Conservation (phyloP, 108 stramenopile genomes). For the Mayamaea pseudoterrestris region DNA sequence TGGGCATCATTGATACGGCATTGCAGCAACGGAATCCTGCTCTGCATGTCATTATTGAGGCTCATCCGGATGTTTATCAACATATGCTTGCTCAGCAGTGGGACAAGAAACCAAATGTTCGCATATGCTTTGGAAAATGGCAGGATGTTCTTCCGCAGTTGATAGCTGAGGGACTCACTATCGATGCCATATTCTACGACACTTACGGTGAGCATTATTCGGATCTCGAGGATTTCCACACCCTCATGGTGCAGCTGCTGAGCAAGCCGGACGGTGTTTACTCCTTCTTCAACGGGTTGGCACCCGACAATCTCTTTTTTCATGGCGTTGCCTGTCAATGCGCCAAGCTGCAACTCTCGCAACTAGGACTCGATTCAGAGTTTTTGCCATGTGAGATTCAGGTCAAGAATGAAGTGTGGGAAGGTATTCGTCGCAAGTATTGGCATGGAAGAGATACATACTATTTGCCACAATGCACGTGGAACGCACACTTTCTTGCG, state of each 20-base stretch:
- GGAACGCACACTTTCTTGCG: slow-evolving; percentile 26
- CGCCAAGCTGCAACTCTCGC: slow-evolving; percentile 61
- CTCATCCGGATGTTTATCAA: slow-evolving; percentile 79
- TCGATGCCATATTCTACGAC: slow-evolving; percentile 90
- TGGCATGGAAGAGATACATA: slow-evolving; percentile 86
- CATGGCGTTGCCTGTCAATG: slow-evolving; percentile 86
- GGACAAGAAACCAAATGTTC: slow-evolving; percentile 67
- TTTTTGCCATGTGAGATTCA: slow-evolving; percentile 75
- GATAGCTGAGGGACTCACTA: slow-evolving; percentile 28
- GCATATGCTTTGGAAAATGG: slow-evolving; percentile 76
- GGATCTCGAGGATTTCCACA: slow-evolving; percentile 86
- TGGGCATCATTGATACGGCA: slow-evolving; percentile 84
- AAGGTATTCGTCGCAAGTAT: slow-evolving; percentile 82
- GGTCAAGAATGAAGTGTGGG: slow-evolving; percentile 62
- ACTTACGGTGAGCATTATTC: slow-evolving; percentile 87
- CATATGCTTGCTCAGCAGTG: slow-evolving; percentile 73
- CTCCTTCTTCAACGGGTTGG: slow-evolving; percentile 89
- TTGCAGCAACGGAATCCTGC: slow-evolving; percentile 49
- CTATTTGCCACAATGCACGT: slow-evolving; percentile 69
- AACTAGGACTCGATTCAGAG: slow-evolving; percentile 63
- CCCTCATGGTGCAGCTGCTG: slow-evolving; percentile 30
- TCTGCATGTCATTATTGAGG: slow-evolving; percentile 78
- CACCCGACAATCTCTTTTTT: slow-evolving; percentile 91
- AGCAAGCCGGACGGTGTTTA: slow-evolving; percentile 69
- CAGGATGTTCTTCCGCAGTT: slow-evolving; percentile 71